phyloP scores from a whole-genome alignment of 257 asterid genomes.

The Solanum phureja region DNA sequence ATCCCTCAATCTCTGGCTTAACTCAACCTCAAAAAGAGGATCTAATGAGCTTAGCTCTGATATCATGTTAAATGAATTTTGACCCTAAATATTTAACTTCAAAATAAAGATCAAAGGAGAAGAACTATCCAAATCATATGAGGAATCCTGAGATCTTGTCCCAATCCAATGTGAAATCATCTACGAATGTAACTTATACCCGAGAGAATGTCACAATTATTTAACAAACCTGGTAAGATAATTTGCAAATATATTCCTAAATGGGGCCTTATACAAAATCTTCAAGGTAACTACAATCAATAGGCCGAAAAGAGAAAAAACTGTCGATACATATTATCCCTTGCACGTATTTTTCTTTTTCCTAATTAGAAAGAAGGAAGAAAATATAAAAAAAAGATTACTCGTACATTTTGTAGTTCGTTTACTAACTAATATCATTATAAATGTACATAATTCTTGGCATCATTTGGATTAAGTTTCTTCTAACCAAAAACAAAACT shows the following conservation, averaged over 20 bases:
- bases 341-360: background rate
- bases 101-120: background rate
- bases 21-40: background rate
- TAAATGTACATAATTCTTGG: background rate
- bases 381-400: background rate
- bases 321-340: background rate
- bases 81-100: background rate
- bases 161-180: background rate
- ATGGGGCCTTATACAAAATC: background rate
- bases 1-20: background rate
- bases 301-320: background rate
- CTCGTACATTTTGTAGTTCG: background rate
- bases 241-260: background rate
- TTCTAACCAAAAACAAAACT: background rate
- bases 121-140: background rate
- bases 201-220: background rate
- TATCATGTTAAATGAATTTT: background rate
- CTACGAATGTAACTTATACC: background rate
- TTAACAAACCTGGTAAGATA: background rate
- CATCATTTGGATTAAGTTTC: background rate
- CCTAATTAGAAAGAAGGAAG: background rate
- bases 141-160: background rate
- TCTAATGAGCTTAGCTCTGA: no score
- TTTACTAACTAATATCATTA: background rate
- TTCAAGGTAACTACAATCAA: background rate